Percentiles rank a stretch among this genome's conserved stretches.
Conservation (phyloP, 345 rosid species). For the Carallia brachiata region DNA sequence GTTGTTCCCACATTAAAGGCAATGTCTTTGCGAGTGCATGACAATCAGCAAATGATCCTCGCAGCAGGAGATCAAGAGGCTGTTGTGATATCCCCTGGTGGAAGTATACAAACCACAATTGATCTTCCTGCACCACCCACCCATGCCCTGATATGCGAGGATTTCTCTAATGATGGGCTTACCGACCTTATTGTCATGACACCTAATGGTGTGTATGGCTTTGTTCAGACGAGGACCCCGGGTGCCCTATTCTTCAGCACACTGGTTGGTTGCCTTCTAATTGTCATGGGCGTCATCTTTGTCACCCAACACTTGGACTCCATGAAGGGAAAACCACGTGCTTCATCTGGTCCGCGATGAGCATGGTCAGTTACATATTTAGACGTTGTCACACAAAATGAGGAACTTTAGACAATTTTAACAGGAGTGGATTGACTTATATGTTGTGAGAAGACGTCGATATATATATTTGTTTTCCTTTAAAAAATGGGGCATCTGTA, state of each 20-base stretch:
- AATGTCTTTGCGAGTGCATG: conserved; percentile 65
- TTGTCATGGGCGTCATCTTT: conserved; percentile 92
- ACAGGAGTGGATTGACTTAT: too few species aligned
- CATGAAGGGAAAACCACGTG: conserved; percentile 66
- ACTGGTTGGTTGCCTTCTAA: conserved; percentile 84
- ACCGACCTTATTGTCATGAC: conserved; percentile 89
- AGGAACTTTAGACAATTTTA: too few species aligned
- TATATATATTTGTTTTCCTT: too few species aligned
- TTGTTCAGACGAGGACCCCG: conserved; percentile 93
- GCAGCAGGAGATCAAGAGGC: conserved; percentile 96
- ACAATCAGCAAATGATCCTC: conserved; percentile 81
- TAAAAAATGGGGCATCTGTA: too few species aligned
- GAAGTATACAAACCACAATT: conserved; percentile 64
- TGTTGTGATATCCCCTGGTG: conserved; percentile 81
- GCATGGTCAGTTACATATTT: neutral
- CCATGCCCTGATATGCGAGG: conserved; percentile 73
- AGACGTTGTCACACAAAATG: neutral
- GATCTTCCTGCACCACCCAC: conserved; percentile 89
- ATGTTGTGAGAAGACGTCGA: too few species aligned
- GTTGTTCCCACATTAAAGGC: conserved; percentile 87
- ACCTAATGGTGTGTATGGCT: conserved; percentile 82
- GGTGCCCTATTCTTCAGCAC: conserved; percentile 99
- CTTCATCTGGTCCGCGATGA: conserved; percentile 50
- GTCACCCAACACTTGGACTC: conserved; percentile 87
- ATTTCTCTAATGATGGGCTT: conserved; percentile 88